These are phyloP conservation scores for Talaromyces sp. DNA, from an alignment of 2,329 filamentous ascomycete genomes.

Conservation along the genomic window DNA sequence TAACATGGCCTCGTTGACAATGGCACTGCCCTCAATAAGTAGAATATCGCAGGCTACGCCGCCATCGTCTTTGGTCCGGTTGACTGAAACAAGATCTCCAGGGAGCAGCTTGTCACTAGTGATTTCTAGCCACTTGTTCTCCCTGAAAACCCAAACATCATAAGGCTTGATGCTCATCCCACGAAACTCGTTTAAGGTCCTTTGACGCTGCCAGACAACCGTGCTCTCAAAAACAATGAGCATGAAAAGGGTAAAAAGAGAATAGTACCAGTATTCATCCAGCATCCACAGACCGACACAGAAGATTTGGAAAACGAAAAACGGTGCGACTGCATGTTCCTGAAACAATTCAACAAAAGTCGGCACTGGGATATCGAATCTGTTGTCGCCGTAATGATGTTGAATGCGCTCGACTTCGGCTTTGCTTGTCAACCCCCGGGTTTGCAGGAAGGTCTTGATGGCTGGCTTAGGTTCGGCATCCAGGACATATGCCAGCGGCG, in stretches of 20 bases:
- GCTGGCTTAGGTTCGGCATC: slow-evolving; percentile 79
- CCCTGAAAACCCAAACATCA: slow-evolving; percentile 83
- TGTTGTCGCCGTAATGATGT: slow-evolving; percentile 92
- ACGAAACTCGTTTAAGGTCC: slow-evolving; percentile 91
- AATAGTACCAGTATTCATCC: slow-evolving; percentile 99
- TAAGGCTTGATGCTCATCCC: slow-evolving; percentile 99
- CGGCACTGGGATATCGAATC: slow-evolving; percentile 95
- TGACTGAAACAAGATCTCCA: slow-evolving; percentile 87
- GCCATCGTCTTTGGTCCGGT: slow-evolving; percentile 91
- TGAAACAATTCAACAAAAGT: slow-evolving; percentile 95
- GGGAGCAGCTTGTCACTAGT: slow-evolving; percentile 89
- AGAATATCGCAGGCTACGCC: slow-evolving; percentile 98
- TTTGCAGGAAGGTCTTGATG: slow-evolving; percentile 73
- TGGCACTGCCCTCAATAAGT: slow-evolving; percentile 87
- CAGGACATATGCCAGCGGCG: slow-evolving; percentile 75
- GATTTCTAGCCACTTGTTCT: slow-evolving; percentile 82
- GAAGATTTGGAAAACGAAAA: slow-evolving; percentile 99
- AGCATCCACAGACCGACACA: slow-evolving; percentile 98
- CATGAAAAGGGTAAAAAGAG: slow-evolving; percentile 98
- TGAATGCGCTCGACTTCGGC: slow-evolving; percentile 75
- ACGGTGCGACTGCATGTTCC: slow-evolving; percentile 96
- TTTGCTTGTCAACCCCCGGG: slow-evolving; percentile 67
- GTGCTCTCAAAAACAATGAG: slow-evolving; percentile 96
- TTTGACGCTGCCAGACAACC: slow-evolving; percentile 97
- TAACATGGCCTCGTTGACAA: slow-evolving; percentile 99